Percentiles rank a stretch among this genome's conserved stretches.
phyloP scores from a whole-genome alignment of 306 rosid genomes.

The Trifolium dubium region DNA sequence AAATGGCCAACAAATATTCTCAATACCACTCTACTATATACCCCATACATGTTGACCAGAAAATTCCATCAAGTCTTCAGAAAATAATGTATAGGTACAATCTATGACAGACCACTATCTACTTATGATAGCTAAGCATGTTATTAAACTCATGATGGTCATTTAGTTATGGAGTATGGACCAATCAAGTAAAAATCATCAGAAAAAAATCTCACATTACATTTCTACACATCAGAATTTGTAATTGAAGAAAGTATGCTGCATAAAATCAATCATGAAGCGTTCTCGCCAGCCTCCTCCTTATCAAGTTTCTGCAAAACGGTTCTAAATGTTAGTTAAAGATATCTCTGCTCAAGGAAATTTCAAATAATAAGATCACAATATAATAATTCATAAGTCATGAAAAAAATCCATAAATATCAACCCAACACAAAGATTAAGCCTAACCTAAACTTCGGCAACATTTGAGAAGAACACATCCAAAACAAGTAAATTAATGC shows the following conservation, averaged over 20 bases:
- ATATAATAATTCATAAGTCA: neutral
- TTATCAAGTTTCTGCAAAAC: conserved; percentile 58
- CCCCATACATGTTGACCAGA: conserved; percentile 15
- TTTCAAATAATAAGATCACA: neutral
- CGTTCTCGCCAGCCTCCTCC: conserved; percentile 52
- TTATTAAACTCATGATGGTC: conserved; percentile 27
- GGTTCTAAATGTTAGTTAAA: conserved; percentile 10
- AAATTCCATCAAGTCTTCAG: conserved; percentile 13
- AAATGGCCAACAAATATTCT: conserved; percentile 13
- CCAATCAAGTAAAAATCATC: conserved; percentile 3
- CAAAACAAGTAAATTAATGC: neutral
- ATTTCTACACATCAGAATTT: conserved; percentile 38
- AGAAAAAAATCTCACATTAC: conserved; percentile 34
- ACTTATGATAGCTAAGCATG: conserved; percentile 26
- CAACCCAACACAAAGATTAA: neutral
- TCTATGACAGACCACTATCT: conserved; percentile 20
- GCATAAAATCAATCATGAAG: conserved; percentile 48
- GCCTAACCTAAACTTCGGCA: conserved; percentile 15
- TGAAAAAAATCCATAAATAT: conserved; percentile 14
- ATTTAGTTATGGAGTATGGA: conserved; percentile 35
- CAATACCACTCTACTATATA: conserved; percentile 29
- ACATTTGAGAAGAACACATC: neutral
- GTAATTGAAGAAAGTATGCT: conserved; percentile 20
- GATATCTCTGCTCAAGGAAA: conserved; percentile 22
- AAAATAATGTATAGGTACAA: conserved; percentile 2